Evolutionary conservation across 1,284 basidiomycete species (phyloP), one percentile per base, ranked within the genome.

Genomic region (Somion occarium): DNA sequence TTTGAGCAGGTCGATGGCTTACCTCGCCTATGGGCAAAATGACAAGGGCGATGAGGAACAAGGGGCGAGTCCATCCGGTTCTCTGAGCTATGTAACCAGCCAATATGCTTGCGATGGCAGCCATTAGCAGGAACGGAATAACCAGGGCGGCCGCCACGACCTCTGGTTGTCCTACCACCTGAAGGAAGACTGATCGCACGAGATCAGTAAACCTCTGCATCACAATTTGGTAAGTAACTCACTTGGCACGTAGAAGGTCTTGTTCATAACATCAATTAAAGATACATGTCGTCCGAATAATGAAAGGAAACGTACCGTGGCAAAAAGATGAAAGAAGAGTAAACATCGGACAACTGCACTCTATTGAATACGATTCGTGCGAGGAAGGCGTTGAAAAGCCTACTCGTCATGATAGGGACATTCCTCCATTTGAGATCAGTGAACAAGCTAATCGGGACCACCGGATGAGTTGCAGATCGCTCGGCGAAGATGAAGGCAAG

Each of bases 191-290:
- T 69, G 49, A 11, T 38, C 22, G 30, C 15, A 38, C 27, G 9
- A 25, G 15, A n/a, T 3, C 27, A 34, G 13, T 22, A 30, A n/a
- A 39, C 37, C 23, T 44, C 42, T 37, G 5, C 20, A 44, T 18
- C 15, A 45, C n/a, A 34, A n/a, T n/a, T 27, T 12, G 4, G 39
- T 4, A 18, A 9, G 13, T 15, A 44, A 52, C 61, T 7, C 55
- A 67, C 67, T 60, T 15, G 66, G 66, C n/a, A 68, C 52, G 54
- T 69, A 69, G 56, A 68, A 67, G 20, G 63, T 64, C 65, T 67
- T 46, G 11, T 15, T 23, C 23, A 22, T 5, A 19, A 45, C 5
- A 43, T 43, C 22, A 22, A n/a, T 37, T 11, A 37, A 37, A 18
- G 13, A 5, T 39, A 15, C n/a, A 20, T 39, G n/a, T 37, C 34